A percentile compares a stretch with the other conserved stretches of the same genome.
Conservation (phyloP, 495 filamentous ascomycete genomes). For the Aspergillus bertholletiae region DNA sequence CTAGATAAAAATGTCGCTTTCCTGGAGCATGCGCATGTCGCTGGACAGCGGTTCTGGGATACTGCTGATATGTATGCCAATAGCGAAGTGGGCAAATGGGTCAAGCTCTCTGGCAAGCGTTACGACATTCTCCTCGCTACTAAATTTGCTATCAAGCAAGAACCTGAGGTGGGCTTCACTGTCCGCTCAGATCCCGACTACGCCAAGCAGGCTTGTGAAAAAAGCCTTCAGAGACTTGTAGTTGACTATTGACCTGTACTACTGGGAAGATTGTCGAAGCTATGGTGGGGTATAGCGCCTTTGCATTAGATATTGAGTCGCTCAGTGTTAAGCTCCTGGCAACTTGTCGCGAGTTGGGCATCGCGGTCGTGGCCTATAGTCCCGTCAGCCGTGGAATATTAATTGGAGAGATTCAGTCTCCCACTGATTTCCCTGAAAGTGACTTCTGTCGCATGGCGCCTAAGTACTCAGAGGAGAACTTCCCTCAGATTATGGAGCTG, state of each 20-base stretch:
- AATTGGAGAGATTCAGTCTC: conserved; percentile 42
- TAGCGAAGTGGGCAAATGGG: conserved; percentile 52
- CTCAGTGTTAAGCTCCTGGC: conserved; percentile 42
- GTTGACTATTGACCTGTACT: conserved; percentile 59
- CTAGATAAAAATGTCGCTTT: conserved; percentile 10
- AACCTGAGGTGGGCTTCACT: conserved; percentile 9
- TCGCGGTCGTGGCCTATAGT: conserved; percentile 57
- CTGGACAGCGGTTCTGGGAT: conserved; percentile 60
- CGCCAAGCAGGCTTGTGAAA: conserved; percentile 45
- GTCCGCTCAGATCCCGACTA: conserved; percentile 53
- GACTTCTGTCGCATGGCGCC: conserved; percentile 39
- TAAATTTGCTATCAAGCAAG: conserved; percentile 34
- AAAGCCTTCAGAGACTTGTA: conserved; percentile 49
- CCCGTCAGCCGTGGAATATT: conserved; percentile 61
- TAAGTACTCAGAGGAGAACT: conserved; percentile 49
- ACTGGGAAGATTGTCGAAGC: conserved; percentile 62
- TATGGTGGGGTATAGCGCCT: conserved; percentile 62
- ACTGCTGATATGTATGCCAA: conserved; percentile 46
- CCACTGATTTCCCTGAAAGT: conserved; percentile 38
- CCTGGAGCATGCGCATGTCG: conserved; percentile 46
- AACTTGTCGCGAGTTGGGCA: conserved; percentile 58
- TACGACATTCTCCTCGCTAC: conserved; percentile 55
- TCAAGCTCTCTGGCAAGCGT: conserved; percentile 51
- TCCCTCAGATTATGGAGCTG: conserved; percentile 47
- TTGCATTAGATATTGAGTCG: conserved; percentile 56